Base-by-base conservation (phyloP, 495 filamentous ascomycete species). In the Penicillium arizonense region DNA sequence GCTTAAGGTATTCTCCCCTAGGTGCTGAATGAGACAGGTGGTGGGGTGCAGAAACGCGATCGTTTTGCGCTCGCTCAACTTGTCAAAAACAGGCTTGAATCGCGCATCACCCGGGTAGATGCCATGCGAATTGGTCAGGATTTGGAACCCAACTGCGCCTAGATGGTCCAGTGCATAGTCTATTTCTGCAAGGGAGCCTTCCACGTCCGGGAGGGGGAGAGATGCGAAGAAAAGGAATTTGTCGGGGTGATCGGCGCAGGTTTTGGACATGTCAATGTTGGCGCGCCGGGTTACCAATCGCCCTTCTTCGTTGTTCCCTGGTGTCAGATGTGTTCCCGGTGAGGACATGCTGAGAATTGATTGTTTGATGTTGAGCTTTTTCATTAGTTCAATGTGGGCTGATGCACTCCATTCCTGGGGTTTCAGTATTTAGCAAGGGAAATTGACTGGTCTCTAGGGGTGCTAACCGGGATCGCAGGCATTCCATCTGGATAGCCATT, bases 41-140 rank as follows among this genome's bases (percentile, higher is more conserved):
- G 78, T 82, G 0, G 81, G 82, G 50, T 84, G 82, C 18, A 83
- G 72, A 58, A 84, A 83, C 0, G 77, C 63, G 0, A 65, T 70
- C 0, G 74, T 59, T 3, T 69, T 66, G 2, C 63, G 57, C 6
- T 59, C 35, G 30, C 70, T 65, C 5, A 79, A 54, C 33, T 64
- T 63, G 0, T 65, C 56, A 16, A 72, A 78, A 7, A 84, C 56
- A 0, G 66, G 65, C 20, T 66, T 67, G 35, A 84, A 67, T 3
- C 36, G 20, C 1, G 62, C 20, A 47, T 80, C 73, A 9, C 82
- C 80, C 4, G 80, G 69, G 52, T 84, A 85, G 13, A 69, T 55
- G 5, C 79, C 79, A 38, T 79, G 70, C 13, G 70, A 69, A 26
- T 77, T 78, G 21, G 80, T 75, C 49, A 77, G 39, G 23, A 84